Base-by-base conservation (phyloP, 106 monocot genomes). In the Ottelia alismoides region DNA sequence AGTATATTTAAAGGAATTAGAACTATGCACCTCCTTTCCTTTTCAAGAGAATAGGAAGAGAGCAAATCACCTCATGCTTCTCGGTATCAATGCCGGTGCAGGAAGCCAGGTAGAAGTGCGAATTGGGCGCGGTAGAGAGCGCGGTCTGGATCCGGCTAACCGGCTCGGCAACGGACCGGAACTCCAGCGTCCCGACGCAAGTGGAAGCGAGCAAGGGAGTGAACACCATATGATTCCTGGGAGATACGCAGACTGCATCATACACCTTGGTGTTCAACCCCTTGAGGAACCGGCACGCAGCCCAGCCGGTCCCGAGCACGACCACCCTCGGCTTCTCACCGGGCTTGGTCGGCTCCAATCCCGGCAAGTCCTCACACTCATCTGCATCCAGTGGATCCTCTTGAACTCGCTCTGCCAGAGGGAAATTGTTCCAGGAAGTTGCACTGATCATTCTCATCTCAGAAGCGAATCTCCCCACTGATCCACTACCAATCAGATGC, bases 201-300 rank as follows among this genome's bases (percentile, higher is more conserved):
- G n/a, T n/a, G n/a, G n/a, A n/a, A n/a, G n/a, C n/a, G n/a, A n/a
- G n/a, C n/a, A n/a, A n/a, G n/a, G 3, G 84, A 31, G 84, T 84
- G 56, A 84, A 84, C 16, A 84, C 84, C 84, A 84, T 84, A 56
- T 84, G 84, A 51, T 84, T 84, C 52, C 84, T 65, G 2, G 79
- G 84, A 25, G 84, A 84, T 44, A 84, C 51, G 51, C 82, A 82
- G 11, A 84, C 84, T 3, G 76, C 58, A 50, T 84, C 79, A 53
- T 84, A 84, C 0, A 72, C 17, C 28, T 61, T 48, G 1, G 79
- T 84, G 62, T 84, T 54, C 25, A 84, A 45, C 7, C 66, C 75
- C 52, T 84, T 84, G 14, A 84, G 71, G 35, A 84, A 75, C 5
- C 79, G 28, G 45, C 84, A 84, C 20, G 53, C 84, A 35, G 72